Evolutionary conservation across 805 yeast genomes (phyloP).

Genomic region (Candida vaughaniae): DNA sequence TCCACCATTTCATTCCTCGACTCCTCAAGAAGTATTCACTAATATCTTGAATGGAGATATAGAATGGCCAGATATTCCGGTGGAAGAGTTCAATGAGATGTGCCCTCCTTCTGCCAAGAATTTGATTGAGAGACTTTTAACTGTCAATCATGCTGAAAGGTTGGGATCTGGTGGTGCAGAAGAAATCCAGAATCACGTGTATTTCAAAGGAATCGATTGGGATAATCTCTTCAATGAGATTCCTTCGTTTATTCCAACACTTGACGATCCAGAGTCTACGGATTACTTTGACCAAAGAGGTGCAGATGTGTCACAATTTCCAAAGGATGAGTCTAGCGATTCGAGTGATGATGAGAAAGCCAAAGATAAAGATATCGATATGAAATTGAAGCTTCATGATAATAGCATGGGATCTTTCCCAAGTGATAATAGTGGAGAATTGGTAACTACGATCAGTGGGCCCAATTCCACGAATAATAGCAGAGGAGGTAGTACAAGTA

Average conservation of each 20-base stretch:
- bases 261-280: conserved; percentile 80
- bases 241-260: conserved; percentile 80
- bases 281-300: conserved; percentile 92
- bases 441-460: background rate
- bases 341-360: conserved; percentile 27
- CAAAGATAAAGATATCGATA: background rate
- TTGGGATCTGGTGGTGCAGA: conserved; percentile 77
- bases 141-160: conserved; percentile 62
- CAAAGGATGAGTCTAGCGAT: conserved; percentile 41
- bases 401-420: background rate
- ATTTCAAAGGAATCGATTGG: conserved; percentile 77
- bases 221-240: conserved; percentile 62
- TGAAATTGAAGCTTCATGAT: conserved; percentile 3
- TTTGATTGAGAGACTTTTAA: conserved; percentile 61
- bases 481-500: conserved; percentile 8
- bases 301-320: conserved; percentile 67
- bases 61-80: conserved; percentile 74
- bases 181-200: conserved; percentile 79
- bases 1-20: conserved; percentile 88
- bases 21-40: conserved; percentile 78
- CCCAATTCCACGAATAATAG: conserved; percentile 4
- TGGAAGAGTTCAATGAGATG: conserved; percentile 49
- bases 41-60: conserved; percentile 73
- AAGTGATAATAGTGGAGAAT: conserved; percentile 1
- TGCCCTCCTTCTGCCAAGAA: conserved; percentile 73